Evolutionary conservation across 192 early-diverging fungal species (phyloP), one percentile per base, ranked within the genome.

Genomic region (Umbelopsis sp.): DNA sequence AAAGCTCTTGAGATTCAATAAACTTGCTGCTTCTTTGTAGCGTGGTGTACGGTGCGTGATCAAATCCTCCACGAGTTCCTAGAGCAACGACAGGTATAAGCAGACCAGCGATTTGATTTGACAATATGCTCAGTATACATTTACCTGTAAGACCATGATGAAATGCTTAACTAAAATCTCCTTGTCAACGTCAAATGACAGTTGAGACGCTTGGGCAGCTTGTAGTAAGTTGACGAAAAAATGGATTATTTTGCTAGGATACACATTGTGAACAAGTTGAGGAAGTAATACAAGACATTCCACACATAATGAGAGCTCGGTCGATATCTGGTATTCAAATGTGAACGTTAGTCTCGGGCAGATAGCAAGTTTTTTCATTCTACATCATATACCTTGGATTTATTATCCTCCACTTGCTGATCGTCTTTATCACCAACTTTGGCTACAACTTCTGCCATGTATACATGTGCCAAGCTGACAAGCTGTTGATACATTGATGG

Each of bases 21-120:
- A 34, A 6, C 75, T 71, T 9, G 74, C 71, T n/a, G 84, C 81
- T 43, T 88, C 86, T 31, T 78, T 80, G 69, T 83, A 79, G 0
- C 78, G 67, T 2, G 83, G 77, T 6, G 81, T 75, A 14, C 70
- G 65, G 45, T 81, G 81, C 25, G 72, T 62, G 31, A 62, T 26
- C 31, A 62, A 26, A 12, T 62, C 56, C 26, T 62, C 56, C 4
- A 62, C 31, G 29, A 62, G 56, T 62, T 62, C 56, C 29, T 49
- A 17, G 17, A 21, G 16, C 2, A n/a, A 47, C 4, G 45, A 16
- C 16, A 1, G 47, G n/a, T 49, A 16, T 49, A 49, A 49, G 16
- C 4, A n/a, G 2, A n/a, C 16, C 1, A 0, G n/a, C 4, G 8
- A 5, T 2, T n/a, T 49, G 11, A 0, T 4, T 49, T n/a, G 0